Evolutionary conservation across 2,329 filamentous ascomycete genomes (phyloP), one percentile per base, ranked within the genome.

Genomic region (Cordyceps militaris): DNA sequence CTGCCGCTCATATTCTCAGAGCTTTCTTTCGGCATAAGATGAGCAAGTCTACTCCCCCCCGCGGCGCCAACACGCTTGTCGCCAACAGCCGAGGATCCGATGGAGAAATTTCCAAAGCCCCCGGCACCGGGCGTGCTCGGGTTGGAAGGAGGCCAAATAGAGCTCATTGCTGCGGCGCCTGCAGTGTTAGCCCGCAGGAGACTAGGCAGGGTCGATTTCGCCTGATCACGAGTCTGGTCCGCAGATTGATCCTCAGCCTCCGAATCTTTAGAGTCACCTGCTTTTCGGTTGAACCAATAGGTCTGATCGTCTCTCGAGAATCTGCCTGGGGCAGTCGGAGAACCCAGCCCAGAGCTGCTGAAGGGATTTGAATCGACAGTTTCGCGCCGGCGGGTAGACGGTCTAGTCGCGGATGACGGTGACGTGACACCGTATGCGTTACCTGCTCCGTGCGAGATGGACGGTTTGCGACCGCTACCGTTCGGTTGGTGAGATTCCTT

Each of bases 61-160:
- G 87, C 80, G 28, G 82, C 86, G 28, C 84, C 86, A 65, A 87
- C 82, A 10, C 89, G 85, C 74, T 94, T 96, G 56, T 96, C 90
- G 4, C 79, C 76, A 30, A 83, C 77, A 7, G 80, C 73, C 19
- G 81, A 76, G 30, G 82, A 72, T 49, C 75, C 73, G 54, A 95
- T 71, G n/a, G 88, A 86, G 71, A 97, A 97, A 66, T 86, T 94
- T 11, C 93, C 93, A 72, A 99, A 99, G 23, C 86, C 86, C 34
- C 93, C 91, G 7, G 86, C 81, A 64, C 89, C 84, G 13, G 83
- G 81, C 44, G 86, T 80, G 51, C 77, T 78, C 56, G 83, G 82
- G 23, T 83, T 79, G 14, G 82, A 70, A 4, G 71, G 65, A 21
- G 71, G 69, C 73, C 73, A 75, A 9, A 73, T 79, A 14, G 69